Evolutionary conservation across 345 rosid species (phyloP).

Genomic region (Heritiera fomes): DNA sequence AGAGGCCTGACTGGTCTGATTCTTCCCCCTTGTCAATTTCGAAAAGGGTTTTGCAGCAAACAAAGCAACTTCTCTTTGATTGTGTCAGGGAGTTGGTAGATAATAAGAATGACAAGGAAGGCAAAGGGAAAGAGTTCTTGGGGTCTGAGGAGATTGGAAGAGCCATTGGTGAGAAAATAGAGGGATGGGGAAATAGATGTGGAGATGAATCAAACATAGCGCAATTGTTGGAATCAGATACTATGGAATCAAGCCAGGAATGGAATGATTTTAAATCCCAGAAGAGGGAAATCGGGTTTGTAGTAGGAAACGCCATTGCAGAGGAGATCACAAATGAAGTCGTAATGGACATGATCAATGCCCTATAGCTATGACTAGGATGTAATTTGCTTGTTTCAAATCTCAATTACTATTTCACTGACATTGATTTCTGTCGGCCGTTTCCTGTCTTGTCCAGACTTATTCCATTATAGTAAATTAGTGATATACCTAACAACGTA

Average conservation of each 20-base stretch:
- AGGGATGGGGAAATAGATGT: conserved; percentile 32
- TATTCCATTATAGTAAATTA: background rate
- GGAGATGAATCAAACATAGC: conserved; percentile 29
- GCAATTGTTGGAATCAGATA: conserved; percentile 29
- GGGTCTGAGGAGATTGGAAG: conserved; percentile 36
- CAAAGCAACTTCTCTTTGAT: conserved; percentile 50
- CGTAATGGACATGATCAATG: conserved; percentile 30
- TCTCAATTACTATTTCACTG: background rate
- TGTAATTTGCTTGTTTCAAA: background rate
- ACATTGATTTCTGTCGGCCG: background rate
- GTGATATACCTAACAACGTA: background rate
- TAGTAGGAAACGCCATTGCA: conserved; percentile 44
- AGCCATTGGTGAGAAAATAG: conserved; percentile 34
- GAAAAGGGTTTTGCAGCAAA: conserved; percentile 39
- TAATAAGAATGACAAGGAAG: conserved; percentile 29
- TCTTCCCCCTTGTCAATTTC: conserved; percentile 26
- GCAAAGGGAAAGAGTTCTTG: conserved; percentile 14
- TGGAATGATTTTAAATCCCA: conserved; percentile 34
- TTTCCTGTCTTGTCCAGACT: background rate
- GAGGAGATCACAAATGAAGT: conserved; percentile 38
- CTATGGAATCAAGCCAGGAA: conserved; percentile 32
- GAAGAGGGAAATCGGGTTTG: conserved; percentile 28
- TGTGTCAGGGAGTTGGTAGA: conserved; percentile 46
- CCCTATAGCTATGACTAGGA: background rate
- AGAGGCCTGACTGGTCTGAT: conserved; percentile 28